Evolutionary conservation across 2,329 filamentous ascomycete genomes (phyloP), one percentile per base, ranked within the genome.

Genomic region (Cladophialophora exuberans): DNA sequence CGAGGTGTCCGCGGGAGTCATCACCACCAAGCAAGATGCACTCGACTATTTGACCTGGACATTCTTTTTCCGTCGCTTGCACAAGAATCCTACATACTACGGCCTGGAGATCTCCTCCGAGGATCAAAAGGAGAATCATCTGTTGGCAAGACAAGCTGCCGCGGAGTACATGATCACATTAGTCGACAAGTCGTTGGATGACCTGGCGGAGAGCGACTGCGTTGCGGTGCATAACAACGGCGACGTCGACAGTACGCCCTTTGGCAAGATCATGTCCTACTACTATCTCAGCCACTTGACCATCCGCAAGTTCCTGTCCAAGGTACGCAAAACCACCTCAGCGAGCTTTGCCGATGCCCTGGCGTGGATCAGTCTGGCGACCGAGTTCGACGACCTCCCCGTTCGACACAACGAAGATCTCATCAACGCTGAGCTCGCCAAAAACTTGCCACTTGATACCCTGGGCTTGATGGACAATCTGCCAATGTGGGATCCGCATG

Each of bases 231-330:
- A 90, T 66, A 86, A 87, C 39, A 96, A 94, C 62, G 93, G 93
- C 38, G 88, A 96, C 64, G 86, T 99, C 23, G 89, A 96, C 64
- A 79, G 93, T 0, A 97, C 94, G 0, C 87, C 93, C 0, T 81
- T 97, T 5, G 94, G 94, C 66, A 97, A 96, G 76, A 97, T 99
- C 68, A 97, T 97, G 90, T 96, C 89, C 71, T 99, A 97, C 79
- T 99, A 99, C 79, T 99, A 99, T 69, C 85, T 94, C 43, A 95
- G 92, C 0, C 94, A 99, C 76, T 89, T 89, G 73, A 99, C 94
- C 0, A 91, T 99, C 65, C 89, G 94, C 1, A 86, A 90, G 65
- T 82, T 99, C 5, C 84, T 89, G 60, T 80, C 83, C 42, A 82
- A 93, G 62, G 89, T 88, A 20, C 93, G 89, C 66, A 82, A 85